Base-by-base conservation (phyloP, 495 filamentous ascomycete genomes). In the Tuber umbilicatum region DNA sequence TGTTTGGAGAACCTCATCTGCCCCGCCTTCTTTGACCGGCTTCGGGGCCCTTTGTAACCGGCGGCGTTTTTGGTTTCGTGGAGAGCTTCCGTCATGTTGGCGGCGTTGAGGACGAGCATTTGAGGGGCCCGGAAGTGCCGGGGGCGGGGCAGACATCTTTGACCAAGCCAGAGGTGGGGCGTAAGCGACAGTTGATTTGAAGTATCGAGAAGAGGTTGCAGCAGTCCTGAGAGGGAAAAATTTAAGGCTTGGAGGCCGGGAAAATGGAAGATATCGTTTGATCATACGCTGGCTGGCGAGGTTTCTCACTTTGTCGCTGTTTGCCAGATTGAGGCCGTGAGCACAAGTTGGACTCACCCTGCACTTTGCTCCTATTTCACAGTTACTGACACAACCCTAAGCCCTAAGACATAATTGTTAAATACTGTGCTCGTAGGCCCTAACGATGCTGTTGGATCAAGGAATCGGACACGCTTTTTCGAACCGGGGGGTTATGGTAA, bases 1-100 rank as follows among this genome's bases (percentile, higher is more conserved):
- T 68, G 86, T 79, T 19, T 89, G 84, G 38, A 97, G 85, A 40
- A 97, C 89, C 76, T 95, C 91, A 73, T 97, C 93, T 68, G 86
- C 85, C 0, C 88, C 87, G 19, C 90, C 89, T 45, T 86, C 86
- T 70, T 85, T 86, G 64, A 84, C 85, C 6, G 83, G 84, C 74
- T 85, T 85, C 80, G 0, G 75, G 76, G 60, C 76, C 77, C 38
- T 72, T 78, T 9, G 75, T 74, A 64, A 16, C 39, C 37, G 41
- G 37, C n/a, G 37, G 70, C 35, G 27, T 70, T 45, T 38, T 37
- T 43, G 21, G 43, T 40, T 47, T 71, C 41, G 37, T 43, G 70
- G 23, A 23, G 37, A 45, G 55, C 21, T 45, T 71, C 38, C 55
- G 14, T 64, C 16, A 64, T 35, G 55, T 5, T 31, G 55, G 27